A percentile compares a stretch with the other conserved stretches of the same genome.
Conservation (phyloP, 176 grass and related monocot species). For the Carex kokanica region DNA sequence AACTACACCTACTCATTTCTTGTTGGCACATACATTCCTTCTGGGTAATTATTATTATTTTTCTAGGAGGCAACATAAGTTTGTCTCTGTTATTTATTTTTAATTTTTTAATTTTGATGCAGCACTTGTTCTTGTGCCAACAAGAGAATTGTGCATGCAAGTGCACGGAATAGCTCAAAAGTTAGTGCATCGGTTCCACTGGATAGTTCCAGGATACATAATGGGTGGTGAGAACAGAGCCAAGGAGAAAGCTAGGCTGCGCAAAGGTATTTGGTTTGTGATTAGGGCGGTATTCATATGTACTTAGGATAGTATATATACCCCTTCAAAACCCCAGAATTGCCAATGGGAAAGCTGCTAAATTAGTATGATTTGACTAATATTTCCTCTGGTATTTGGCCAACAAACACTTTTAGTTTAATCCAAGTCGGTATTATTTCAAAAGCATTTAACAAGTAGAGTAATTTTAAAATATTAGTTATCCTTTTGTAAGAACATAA, state of each 20-base stretch:
- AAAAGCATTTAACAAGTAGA: neutral
- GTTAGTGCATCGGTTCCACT: constrained; percentile 85
- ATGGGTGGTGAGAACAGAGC: constrained; percentile 89
- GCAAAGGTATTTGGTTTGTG: constrained; percentile 65
- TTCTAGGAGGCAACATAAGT: neutral
- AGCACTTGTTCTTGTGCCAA: constrained; percentile 95
- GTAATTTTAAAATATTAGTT: neutral
- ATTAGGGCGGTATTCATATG: neutral
- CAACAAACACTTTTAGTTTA: neutral
- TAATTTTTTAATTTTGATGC: constrained; percentile 19
- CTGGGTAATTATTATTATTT: neutral
- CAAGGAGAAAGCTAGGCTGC: constrained; percentile 90
- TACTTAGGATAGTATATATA: neutral
- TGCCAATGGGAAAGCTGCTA: constrained; percentile 2
- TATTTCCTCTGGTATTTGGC: neutral
- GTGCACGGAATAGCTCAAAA: constrained; percentile 82
- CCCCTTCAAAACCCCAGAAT: neutral
- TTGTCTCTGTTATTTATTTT: neutral
- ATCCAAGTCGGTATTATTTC: neutral
- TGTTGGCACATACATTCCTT: neutral
- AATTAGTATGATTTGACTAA: neutral
- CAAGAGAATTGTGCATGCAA: constrained; percentile 89
- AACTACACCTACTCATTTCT: neutral
- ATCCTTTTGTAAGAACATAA: neutral
- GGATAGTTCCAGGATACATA: constrained; percentile 88